Base-by-base conservation (phyloP, 768 basidiomycete genomes). In the Leccinellum luteum region DNA sequence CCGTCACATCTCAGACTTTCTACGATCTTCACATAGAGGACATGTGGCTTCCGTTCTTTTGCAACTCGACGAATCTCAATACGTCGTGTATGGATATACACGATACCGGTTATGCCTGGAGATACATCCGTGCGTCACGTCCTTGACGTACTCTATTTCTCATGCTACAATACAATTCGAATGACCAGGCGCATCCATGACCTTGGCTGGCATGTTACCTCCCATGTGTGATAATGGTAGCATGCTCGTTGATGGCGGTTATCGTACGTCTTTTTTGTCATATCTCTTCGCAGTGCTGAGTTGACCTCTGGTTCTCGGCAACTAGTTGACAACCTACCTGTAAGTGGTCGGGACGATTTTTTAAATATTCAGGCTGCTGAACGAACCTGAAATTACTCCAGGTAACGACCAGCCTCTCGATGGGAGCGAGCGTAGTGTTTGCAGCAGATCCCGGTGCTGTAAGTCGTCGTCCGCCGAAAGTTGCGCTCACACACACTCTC, bases 11-110 rank as follows among this genome's bases (percentile, higher is more conserved):
- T 31, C 61, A 92, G 84, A 85, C 91, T 17, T 96, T 97, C 70
- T 96, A 94, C 64, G 93, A 92, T 71, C 84, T 94, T 43, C 94
- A 98, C 64, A 93, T 93, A 41, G 90, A 94, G 73, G 95, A 97
- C 74, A 96, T 97, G 91, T 98, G 96, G 97, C 79, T 99, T 6
- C 97, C 96, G 4, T 98, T 85, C 76, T 98, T 96, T 75, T 97
- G 94, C 74, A 98, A 98, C 66, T 92, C 96, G 3, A 96, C 97
- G 19, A 98, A 98, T 66, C 97, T 99, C 71, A 94, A 88, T 52
- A 92, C 91, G 47, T 97, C 94, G 9, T 82, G 87, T 9, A 98
- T 98, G 94, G 94, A 98, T 67, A 87, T 98, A 44, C 97, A 99
- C 66, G 90, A 95, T 64, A 92, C 92, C 13, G 97, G 97, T n/a